These are phyloP conservation scores for Schwanniomyces sp. DNA, from an alignment of 805 yeast species.

Conservation along the genomic window DNA sequence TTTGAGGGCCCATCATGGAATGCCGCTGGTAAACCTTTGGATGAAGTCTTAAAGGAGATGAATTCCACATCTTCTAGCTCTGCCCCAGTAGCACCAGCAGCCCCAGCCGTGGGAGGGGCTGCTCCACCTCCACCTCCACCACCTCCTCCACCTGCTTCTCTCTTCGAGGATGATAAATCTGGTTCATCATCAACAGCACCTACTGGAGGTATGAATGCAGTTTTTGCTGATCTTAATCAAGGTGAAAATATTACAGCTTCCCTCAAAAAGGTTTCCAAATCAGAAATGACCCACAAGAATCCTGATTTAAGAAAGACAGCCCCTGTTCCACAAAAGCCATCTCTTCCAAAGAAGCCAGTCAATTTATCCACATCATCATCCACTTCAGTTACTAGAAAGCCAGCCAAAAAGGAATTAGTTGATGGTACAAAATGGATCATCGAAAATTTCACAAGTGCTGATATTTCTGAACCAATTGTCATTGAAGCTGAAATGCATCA, in stretches of 20 bases:
- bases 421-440: conserved; percentile 87
- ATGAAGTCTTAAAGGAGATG: conserved; percentile 41
- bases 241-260: conserved; percentile 85
- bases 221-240: conserved; percentile 84
- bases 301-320: conserved; percentile 71
- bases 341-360: conserved; percentile 82
- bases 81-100: conserved; percentile 20
- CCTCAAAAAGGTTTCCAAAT: conserved; percentile 87
- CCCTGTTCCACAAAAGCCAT: conserved; percentile 53
- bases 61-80: conserved; percentile 3
- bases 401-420: conserved; percentile 61
- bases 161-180: conserved; percentile 44
- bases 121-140: conserved; percentile 85
- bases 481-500: conserved; percentile 84
- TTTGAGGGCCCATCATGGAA: conserved; percentile 87
- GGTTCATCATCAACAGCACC: conserved; percentile 15
- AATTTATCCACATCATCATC: conserved; percentile 44
- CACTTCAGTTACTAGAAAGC: conserved; percentile 45
- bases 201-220: conserved; percentile 73
- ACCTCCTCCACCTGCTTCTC: conserved; percentile 77
- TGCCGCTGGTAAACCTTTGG: conserved; percentile 56
- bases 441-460: conserved; percentile 66
- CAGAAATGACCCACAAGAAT: conserved; percentile 92
- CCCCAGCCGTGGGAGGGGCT: conserved; percentile 36
- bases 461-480: conserved; percentile 51